These are phyloP conservation scores for Neurospora hispaniola DNA, from an alignment of 495 filamentous ascomycete genomes.

Conservation along the genomic window DNA sequence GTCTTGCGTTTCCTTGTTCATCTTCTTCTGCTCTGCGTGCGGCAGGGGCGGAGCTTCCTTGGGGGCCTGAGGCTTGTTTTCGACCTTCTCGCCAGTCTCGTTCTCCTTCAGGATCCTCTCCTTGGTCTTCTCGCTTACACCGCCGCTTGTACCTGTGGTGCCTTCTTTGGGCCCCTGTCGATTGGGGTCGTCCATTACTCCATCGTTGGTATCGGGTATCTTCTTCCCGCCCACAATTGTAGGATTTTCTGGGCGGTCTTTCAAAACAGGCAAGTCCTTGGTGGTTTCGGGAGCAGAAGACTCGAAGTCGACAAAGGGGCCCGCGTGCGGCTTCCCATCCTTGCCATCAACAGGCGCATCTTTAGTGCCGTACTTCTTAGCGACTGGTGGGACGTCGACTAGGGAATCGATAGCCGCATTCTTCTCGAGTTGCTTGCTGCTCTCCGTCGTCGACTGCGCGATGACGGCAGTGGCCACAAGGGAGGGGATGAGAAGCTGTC, in stretches of 20 bases:
- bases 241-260: conserved; percentile 36
- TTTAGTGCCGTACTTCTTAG: conserved; percentile 53
- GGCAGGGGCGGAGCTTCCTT: conserved; percentile 78
- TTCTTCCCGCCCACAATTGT: conserved; percentile 49
- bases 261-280: conserved; percentile 35
- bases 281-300: conserved; percentile 22
- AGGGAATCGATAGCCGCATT: conserved; percentile 5
- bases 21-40: conserved; percentile 60
- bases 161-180: conserved; percentile 65
- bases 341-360: conserved; percentile 90
- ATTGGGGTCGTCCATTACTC: conserved; percentile 83
- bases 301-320: conserved; percentile 72
- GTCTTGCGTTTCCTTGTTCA: conserved; percentile 30
- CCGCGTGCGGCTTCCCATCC: conserved; percentile 89
- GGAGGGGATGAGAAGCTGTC: conserved; percentile 35
- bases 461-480: conserved; percentile 26
- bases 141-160: conserved; percentile 77
- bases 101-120: conserved; percentile 50
- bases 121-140: conserved; percentile 74
- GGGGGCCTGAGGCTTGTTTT: conserved; percentile 69
- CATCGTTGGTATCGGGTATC: conserved; percentile 70
- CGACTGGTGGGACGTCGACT: conserved; percentile 13
- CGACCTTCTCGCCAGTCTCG: conserved; percentile 47
- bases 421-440: conserved; percentile 6
- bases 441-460: conserved; percentile 12